Conservation (phyloP, 805 yeast species). For the Kuraishia floccosa region DNA sequence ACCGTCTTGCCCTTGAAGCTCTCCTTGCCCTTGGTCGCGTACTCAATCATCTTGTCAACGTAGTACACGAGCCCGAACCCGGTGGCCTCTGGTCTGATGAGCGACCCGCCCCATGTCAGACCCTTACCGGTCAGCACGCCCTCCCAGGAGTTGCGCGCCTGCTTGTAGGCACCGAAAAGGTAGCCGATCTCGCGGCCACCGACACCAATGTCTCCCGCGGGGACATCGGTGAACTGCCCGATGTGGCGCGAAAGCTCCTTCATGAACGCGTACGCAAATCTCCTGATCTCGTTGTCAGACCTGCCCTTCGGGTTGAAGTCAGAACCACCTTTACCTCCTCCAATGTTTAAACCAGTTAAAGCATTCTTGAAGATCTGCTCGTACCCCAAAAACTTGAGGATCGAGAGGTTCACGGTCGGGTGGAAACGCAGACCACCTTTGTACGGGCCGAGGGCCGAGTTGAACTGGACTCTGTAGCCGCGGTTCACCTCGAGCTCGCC, state of each 20-base stretch:
- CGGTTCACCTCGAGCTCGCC: slow-evolving; percentile 89
- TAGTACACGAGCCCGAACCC: slow-evolving; percentile 97
- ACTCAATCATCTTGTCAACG: slow-evolving; percentile 95
- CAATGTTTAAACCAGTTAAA: slow-evolving; percentile 92
- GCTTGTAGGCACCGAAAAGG: slow-evolving; percentile 96
- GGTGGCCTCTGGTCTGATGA: slow-evolving; percentile 98
- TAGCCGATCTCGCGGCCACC: slow-evolving; percentile 95
- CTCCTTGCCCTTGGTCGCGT: slow-evolving; percentile 84
- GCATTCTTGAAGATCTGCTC: slow-evolving; percentile 99
- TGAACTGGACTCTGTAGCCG: slow-evolving; percentile 97
- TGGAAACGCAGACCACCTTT: slow-evolving; percentile 98
- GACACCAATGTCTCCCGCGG: slow-evolving; percentile 99
- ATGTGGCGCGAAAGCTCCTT: slow-evolving; percentile 91
- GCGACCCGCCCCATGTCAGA: slow-evolving; percentile 96
- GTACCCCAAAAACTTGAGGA: slow-evolving; percentile 92
- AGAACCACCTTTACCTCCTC: slow-evolving; percentile 99
- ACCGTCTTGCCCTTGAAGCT: slow-evolving; percentile 88
- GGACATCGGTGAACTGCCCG: slow-evolving; percentile 96
- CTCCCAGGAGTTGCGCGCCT: slow-evolving; percentile 82
- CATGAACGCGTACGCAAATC: slow-evolving; percentile 95
- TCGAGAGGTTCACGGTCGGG: slow-evolving; percentile 91
- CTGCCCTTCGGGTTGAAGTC: slow-evolving; percentile 97
- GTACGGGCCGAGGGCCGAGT: slow-evolving; percentile 97
- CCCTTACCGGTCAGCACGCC: slow-evolving; percentile 99
- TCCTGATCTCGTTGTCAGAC: slow-evolving; percentile 88